Evolutionary conservation across 2,329 filamentous ascomycete genomes (phyloP).

Genomic region (Penicillium polonicum): DNA sequence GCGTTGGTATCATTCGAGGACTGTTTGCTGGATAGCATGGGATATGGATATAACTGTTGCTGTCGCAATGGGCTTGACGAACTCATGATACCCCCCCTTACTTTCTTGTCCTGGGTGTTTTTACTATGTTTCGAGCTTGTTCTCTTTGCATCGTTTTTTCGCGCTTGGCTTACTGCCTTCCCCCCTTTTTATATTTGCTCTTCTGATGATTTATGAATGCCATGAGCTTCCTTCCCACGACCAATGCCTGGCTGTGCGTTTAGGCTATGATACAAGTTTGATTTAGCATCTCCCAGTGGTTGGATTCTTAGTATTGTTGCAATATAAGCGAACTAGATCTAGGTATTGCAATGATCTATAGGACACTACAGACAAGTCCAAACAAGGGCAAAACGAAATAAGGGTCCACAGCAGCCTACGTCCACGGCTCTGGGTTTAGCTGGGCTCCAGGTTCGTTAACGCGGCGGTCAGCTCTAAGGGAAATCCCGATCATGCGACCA

Average conservation of each 20-base stretch:
- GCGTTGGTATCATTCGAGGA: neutral
- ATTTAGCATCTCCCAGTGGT: neutral
- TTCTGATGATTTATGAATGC: conserved; percentile 14
- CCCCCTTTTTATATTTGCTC: neutral
- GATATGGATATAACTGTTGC: conserved; percentile 10
- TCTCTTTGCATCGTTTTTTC: neutral
- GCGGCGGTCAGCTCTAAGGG: too few species aligned
- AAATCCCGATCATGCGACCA: too few species aligned
- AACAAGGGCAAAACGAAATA: too few species aligned
- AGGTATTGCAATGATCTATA: neutral
- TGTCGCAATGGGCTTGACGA: conserved; percentile 4
- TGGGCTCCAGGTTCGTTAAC: neutral
- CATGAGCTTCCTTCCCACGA: conserved; percentile 4
- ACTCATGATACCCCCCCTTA: conserved; percentile 7
- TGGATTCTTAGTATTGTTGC: neutral
- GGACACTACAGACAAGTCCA: neutral
- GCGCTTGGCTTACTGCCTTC: neutral
- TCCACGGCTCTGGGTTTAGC: neutral
- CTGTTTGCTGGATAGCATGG: conserved; percentile 2
- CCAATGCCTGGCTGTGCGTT: neutral
- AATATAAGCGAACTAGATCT: neutral
- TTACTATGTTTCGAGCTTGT: neutral
- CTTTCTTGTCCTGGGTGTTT: neutral
- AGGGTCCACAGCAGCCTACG: too few species aligned
- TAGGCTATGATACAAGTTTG: conserved; percentile 9